These are phyloP conservation scores for Chrysanthemum seticuspe DNA, from an alignment of 129 eudicot genomes.

Conservation along the genomic window DNA sequence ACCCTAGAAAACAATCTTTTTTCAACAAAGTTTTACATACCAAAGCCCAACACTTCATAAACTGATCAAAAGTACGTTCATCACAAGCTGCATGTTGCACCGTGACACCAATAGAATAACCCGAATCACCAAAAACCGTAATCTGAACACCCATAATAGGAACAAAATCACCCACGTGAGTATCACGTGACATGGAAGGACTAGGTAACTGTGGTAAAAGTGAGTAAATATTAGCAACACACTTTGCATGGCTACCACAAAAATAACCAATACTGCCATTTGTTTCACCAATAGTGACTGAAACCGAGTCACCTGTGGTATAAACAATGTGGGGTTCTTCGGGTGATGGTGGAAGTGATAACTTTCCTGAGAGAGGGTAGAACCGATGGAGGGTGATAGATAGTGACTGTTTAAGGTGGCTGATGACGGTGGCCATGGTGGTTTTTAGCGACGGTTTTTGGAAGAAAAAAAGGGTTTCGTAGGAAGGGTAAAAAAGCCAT, in stretches of 20 bases:
- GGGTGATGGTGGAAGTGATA: constrained; percentile 30
- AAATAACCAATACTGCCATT: constrained; percentile 21
- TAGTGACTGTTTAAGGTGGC: constrained; percentile 55
- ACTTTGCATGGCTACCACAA: constrained; percentile 27
- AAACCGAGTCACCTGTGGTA: constrained; percentile 29
- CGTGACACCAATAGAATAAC: constrained; percentile 35
- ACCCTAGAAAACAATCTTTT: not conserved
- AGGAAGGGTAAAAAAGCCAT: constrained; percentile 53
- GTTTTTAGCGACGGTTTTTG: constrained; percentile 26
- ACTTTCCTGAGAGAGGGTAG: constrained; percentile 47
- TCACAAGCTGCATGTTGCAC: constrained; percentile 33
- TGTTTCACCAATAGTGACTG: constrained; percentile 36
- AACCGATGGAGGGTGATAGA: constrained; percentile 57
- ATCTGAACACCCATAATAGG: constrained; percentile 38
- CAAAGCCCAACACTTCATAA: constrained; percentile 43
- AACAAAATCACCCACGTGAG: not conserved
- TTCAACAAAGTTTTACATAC: constrained; percentile 24
- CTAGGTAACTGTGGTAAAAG: constrained; percentile 35
- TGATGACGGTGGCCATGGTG: constrained; percentile 32
- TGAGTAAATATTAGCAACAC: constrained; percentile 16
- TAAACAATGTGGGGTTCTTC: constrained; percentile 30
- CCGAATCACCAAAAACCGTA: constrained; percentile 30
- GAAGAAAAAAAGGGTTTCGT: constrained; percentile 52
- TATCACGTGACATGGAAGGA: constrained; percentile 17
- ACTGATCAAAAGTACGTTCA: constrained; percentile 35